Evolutionary conservation across 2,329 filamentous ascomycete species (phyloP), one percentile per base, ranked within the genome.

Genomic region (Cytospora mali): DNA sequence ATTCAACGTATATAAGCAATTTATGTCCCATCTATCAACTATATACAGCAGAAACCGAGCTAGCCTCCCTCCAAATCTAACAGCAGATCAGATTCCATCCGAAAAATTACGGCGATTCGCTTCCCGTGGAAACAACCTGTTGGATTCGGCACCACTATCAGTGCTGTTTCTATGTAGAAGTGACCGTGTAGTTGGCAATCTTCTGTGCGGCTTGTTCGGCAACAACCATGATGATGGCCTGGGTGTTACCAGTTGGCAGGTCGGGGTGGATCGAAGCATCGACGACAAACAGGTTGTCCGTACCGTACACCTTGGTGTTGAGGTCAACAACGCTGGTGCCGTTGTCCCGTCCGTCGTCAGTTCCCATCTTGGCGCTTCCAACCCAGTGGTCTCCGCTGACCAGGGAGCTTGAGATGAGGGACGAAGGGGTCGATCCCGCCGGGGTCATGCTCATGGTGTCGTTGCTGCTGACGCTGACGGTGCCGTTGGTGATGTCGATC

Each of bases 211-310:
- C 77, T 25, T 72, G 73, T 69, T 79, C 77, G 14, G 77, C 71
- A 5, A 71, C 75, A 18, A 75, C 70, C 21, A 79, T 74, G 50
- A 79, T 77, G 66, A 77, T 76, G 6, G 75, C 69, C n/a, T 75
- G 74, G 0, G 87, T 87, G 71, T 90, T 90, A 39, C 85, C 84
- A 3, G 84, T 84, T 18, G 85, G 80, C 51, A 87, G 81, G 64
- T 86, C 86, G 0, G 87, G 86, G 75, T 88, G 87, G 69, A 88
- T 85, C 57, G 80, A 81, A 3, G 82, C 85, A 69, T 88, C 86
- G 11, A 88, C 81, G 9, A 88, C 81, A 69, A 85, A 86, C 29
- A 87, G 75, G 73, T 87, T 87, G 68, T 86, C 81, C 0, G 82
- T 87, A 53, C 84, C 84, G 67, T 82, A 87, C 6, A 87, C 82